Conservation (phyloP, 2,329 filamentous ascomycete species). For the Escovopsis sp. region DNA sequence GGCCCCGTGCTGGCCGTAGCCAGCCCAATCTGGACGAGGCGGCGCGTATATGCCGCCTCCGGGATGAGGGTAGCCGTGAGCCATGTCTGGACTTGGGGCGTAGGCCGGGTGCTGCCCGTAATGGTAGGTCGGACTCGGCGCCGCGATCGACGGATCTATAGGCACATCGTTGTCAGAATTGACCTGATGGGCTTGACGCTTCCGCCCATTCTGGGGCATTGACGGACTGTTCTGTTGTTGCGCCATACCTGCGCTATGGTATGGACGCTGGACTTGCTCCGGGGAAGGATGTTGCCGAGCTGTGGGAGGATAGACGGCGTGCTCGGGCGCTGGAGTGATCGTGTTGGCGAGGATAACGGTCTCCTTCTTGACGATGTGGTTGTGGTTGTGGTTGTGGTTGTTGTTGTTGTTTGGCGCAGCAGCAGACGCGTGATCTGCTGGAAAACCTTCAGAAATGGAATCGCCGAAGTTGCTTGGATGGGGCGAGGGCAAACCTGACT, state of each 20-base stretch:
- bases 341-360: constrained; percentile 54
- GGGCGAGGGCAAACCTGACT: constrained; percentile 74
- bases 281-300: constrained; percentile 75
- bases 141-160: constrained; percentile 97
- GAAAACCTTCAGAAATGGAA: constrained; percentile 70
- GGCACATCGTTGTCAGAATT: constrained; percentile 95
- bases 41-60: constrained; percentile 50
- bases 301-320: constrained; percentile 60
- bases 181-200: constrained; percentile 61
- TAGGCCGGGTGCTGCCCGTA: constrained; percentile 79
- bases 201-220: constrained; percentile 69
- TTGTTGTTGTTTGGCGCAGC: constrained; percentile 24
- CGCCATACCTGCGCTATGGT: constrained; percentile 85
- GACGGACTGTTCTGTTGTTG: constrained; percentile 97
- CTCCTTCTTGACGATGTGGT: constrained; percentile 72
- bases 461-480: constrained; percentile 51
- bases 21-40: constrained; percentile 60
- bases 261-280: constrained; percentile 75
- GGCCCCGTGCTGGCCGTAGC: constrained; percentile 42
- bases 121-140: constrained; percentile 81
- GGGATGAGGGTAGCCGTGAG: constrained; percentile 56
- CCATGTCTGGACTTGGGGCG: constrained; percentile 71
- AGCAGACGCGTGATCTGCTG: constrained; percentile 87
- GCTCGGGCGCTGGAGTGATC: constrained; percentile 79
- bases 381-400: constrained; percentile 47